Percentiles rank a stretch among this genome's conserved stretches.
These are phyloP conservation scores for Candida multigemmis DNA, from an alignment of 805 yeast species.

Conservation along the genomic window DNA sequence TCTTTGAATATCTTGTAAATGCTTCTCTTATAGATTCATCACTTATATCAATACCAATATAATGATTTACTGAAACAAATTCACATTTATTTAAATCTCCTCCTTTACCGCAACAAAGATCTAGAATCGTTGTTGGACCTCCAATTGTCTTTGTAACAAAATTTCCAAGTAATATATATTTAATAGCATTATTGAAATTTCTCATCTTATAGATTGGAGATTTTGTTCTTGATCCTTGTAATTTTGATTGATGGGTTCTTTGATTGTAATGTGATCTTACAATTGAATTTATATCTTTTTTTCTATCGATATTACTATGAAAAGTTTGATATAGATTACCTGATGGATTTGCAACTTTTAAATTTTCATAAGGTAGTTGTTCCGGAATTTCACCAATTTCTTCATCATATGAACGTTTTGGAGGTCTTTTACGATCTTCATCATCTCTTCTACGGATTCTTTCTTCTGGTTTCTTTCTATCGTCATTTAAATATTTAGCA, in stretches of 20 bases:
- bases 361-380: constrained; percentile 10
- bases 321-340: constrained; percentile 22
- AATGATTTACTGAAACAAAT: constrained; percentile 60
- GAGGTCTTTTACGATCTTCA: constrained; percentile 1
- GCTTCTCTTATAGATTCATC: constrained; percentile 86
- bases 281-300: constrained; percentile 47
- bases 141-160: constrained; percentile 33
- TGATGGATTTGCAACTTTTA: constrained; percentile 15
- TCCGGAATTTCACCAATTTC: constrained; percentile 3
- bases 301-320: constrained; percentile 25
- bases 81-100: constrained; percentile 93
- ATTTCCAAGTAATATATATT: constrained; percentile 73
- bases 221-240: constrained; percentile 48
- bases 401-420: constrained; percentile 1
- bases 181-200: constrained; percentile 86
- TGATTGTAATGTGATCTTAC: constrained; percentile 84
- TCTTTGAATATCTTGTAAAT: constrained; percentile 55
- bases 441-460: constrained; percentile 4
- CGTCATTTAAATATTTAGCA: constrained; percentile 2
- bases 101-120: constrained; percentile 96
- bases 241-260: constrained; percentile 61
- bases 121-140: constrained; percentile 46
- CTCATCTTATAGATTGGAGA: constrained; percentile 84
- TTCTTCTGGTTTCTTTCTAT: constrained; percentile 2
- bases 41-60: constrained; percentile 87